A percentile compares a stretch with the other conserved stretches of the same genome.
phyloP scores from a whole-genome alignment of 441 rosid genomes.

The Gossypium davidsonii region DNA sequence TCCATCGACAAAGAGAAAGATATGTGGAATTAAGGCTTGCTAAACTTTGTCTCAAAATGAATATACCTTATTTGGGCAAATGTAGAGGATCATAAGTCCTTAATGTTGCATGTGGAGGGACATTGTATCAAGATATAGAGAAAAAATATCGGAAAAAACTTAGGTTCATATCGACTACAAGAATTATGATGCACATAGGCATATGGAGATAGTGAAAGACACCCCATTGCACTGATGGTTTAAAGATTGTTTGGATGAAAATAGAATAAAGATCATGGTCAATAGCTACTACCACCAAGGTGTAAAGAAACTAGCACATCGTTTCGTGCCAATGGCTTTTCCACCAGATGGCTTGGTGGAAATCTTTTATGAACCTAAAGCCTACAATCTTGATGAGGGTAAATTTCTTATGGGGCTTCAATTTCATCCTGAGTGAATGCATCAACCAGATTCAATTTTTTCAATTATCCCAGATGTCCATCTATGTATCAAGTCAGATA shows the following conservation, averaged over 20 bases:
- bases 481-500: neutral
- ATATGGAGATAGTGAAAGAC: neutral
- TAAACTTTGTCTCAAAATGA: neutral
- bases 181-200: neutral
- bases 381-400: neutral
- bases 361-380: neutral
- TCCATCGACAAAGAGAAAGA: neutral
- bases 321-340: neutral
- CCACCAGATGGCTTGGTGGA: neutral
- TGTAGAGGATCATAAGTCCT: slow-evolving; percentile 1
- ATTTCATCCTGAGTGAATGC: neutral
- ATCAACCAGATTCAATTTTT: neutral
- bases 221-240: neutral
- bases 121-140: neutral
- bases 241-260: neutral
- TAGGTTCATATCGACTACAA: neutral
- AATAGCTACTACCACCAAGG: neutral
- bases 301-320: neutral
- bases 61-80: neutral
- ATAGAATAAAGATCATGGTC: neutral
- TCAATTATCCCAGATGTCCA: neutral
- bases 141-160: neutral
- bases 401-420: neutral
- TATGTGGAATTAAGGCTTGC: neutral
- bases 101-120: neutral